Conservation (phyloP, 2,329 filamentous ascomycete genomes). For the Fusarium odoratissimum region DNA sequence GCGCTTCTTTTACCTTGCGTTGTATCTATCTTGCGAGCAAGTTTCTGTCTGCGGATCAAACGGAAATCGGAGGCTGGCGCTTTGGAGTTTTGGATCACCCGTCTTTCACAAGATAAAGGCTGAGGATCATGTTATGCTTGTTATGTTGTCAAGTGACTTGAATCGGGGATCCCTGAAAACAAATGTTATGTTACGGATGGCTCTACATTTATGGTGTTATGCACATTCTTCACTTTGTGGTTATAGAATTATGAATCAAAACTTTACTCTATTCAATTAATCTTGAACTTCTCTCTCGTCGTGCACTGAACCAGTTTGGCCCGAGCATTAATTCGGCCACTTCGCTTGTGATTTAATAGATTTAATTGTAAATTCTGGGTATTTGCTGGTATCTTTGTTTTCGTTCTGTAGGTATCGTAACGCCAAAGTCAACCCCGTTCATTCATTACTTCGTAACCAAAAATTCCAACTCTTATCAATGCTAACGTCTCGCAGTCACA, state of each 20-base stretch:
- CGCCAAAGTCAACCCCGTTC: conserved; percentile 12
- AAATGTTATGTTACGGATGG: not conserved
- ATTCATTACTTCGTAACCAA: conserved; percentile 20
- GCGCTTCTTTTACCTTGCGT: not conserved
- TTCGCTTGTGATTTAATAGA: not conserved
- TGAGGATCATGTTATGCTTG: not conserved
- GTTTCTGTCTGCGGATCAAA: not conserved
- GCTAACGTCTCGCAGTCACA: conserved; percentile 41
- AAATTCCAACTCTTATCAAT: not conserved
- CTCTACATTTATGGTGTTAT: not conserved
- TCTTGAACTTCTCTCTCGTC: not conserved
- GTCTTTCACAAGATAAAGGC: not conserved
- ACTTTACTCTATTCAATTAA: not conserved
- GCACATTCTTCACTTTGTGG: not conserved
- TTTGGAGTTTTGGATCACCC: conserved; percentile 18
- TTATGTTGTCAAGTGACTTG: not conserved
- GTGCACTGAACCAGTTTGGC: not conserved
- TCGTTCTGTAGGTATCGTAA: conserved; percentile 25
- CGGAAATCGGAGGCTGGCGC: conserved; percentile 4
- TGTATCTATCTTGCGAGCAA: not conserved
- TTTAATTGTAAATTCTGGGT: not conserved
- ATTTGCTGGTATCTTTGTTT: conserved; percentile 28
- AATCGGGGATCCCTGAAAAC: not conserved
- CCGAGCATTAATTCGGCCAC: too few species aligned
- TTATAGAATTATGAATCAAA: conserved; percentile 14